Base-by-base conservation (phyloP, 169 alveolate genomes). In the Eimeria falciformis region DNA sequence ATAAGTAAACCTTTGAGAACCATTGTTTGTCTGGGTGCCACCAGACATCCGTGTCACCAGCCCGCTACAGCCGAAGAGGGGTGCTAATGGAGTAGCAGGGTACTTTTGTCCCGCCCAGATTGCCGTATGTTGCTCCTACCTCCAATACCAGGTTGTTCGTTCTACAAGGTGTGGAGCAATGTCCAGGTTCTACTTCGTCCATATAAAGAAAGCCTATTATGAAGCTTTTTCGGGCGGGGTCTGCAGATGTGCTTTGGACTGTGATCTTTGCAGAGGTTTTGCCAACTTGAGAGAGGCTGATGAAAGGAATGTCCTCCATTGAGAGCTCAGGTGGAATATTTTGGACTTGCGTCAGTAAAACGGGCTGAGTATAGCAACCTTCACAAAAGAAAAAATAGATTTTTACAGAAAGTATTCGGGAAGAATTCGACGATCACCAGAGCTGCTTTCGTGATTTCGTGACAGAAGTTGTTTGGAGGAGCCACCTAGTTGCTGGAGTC, bases 121-220 rank as follows among this genome's bases (percentile, higher is more conserved):
- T 33, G 40, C 40, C 40, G n/a, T 47, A 27, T 65, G 78, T 40
- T 1, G 77, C 53, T 45, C 90, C 55, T 37, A 81, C 90, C 77
- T 81, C 90, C 56, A 81, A 17, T 21, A 56, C 37, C 62, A 81
- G 33, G 14, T 81, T 81, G 58, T 81, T 81, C 21, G 90, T 81
- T 81, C 55, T 81, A 75, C 90, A 81, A 75, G 77, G 77, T 37
- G 43, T 14, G 53, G 90, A 27, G 33, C 90, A 81, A 23, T 56
- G 77, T 21, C 77, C 33, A 33, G 9, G 40, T 46, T 53, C 3
- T 33, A 81, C 40, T 46, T 58, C 5, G 90, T 81, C 90, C 90
- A 81, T 81, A 37, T 29, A 81, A 1, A 81, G 75, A 55, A 55
- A 81, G 58, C 78, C 90, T n/a, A 81, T 56, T 7, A 45, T 81